Percentiles rank a stretch among this genome's conserved stretches.
Conservation (phyloP, 176 grass and related monocot species). For the Stipa capillata region DNA sequence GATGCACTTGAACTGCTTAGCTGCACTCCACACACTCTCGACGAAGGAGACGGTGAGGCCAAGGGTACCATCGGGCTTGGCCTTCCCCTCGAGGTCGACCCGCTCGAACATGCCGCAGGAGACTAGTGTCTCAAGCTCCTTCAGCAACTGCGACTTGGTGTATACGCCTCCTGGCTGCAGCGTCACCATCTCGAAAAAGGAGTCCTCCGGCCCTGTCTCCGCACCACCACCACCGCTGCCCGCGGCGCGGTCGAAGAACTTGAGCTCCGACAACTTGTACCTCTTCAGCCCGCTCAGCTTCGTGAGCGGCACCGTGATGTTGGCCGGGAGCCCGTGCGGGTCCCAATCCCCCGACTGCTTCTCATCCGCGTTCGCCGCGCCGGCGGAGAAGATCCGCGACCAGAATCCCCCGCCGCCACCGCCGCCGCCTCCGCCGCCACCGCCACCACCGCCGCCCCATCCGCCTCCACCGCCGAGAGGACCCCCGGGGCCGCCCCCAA, state of each 20-base stretch:
- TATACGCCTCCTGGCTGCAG: constrained; percentile 83
- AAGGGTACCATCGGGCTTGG: constrained; percentile 85
- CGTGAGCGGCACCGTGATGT: constrained; percentile 61
- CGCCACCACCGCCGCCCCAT: constrained; percentile 47
- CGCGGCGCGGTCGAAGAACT: constrained; percentile 54
- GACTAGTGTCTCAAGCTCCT: constrained; percentile 85
- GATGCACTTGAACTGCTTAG: constrained; percentile 83
- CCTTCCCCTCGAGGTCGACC: constrained; percentile 83
- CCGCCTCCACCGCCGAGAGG: constrained; percentile 38
- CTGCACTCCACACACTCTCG: constrained; percentile 79
- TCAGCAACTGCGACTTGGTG: constrained; percentile 85
- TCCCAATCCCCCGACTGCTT: constrained; percentile 60
- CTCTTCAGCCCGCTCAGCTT: constrained; percentile 85
- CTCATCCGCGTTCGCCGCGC: constrained; percentile 61
- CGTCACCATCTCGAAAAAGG: constrained; percentile 95
- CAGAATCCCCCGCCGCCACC: constrained; percentile 62
- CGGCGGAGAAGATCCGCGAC: constrained; percentile 49
- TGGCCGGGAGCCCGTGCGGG: constrained; percentile 66
- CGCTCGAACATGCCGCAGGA: constrained; percentile 93
- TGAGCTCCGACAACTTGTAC: constrained; percentile 89
- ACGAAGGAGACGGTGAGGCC: constrained; percentile 65
- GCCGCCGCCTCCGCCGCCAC: constrained; percentile 13
- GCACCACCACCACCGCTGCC: constrained; percentile 13
- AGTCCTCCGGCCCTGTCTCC: constrained; percentile 63
- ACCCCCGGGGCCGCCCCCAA: constrained; percentile 41